Evolutionary conservation across 192 early-diverging fungal species (phyloP), one percentile per base, ranked within the genome.

Genomic region (Dissophora globulifera): DNA sequence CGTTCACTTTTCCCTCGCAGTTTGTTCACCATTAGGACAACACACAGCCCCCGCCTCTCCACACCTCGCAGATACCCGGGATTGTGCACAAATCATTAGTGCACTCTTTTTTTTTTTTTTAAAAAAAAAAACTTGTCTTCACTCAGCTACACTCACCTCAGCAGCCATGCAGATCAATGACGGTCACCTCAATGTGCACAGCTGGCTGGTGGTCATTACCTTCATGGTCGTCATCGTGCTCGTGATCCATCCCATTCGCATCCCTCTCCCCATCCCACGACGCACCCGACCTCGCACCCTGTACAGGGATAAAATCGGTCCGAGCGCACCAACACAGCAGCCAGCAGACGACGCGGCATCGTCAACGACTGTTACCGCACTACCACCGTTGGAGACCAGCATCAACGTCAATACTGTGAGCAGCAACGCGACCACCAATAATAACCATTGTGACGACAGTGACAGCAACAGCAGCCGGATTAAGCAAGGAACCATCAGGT

Each of bases 221-320:
- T 93, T 93, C 62, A 70, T 88, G 42, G 16, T 88, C 5, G 87
- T 83, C 27, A 87, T 90, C 42, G 56, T 69, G 20, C 75, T 86
- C 46, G 89, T 91, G 45, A 88, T 93, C 26, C 75, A 43, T 17
- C 92, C 92, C 4, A 60, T 90, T 20, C 82, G 47, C 19, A 80
- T 90, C 42, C 85, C 83, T 20, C 41, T 92, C 9, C 80, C 81
- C 9, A 50, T 80, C 12, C 57, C 40, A 26, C 25, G 17, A 12
- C 50, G 23, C 26, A 42, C 38, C 15, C 20, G 40, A 43, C 43
- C n/a, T n/a, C n/a, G n/a, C n/a, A n/a, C n/a, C n/a, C n/a, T n/a
- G n/a, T n/a, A n/a, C n/a, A n/a, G n/a, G n/a, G n/a, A n/a, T n/a
- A 41, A 25, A 43, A 61, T 4, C 59, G 22, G 19, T 47, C 8